phyloP scores from a whole-genome alignment of 208 protist species.

The Jaenimonas drosophilae region DNA sequence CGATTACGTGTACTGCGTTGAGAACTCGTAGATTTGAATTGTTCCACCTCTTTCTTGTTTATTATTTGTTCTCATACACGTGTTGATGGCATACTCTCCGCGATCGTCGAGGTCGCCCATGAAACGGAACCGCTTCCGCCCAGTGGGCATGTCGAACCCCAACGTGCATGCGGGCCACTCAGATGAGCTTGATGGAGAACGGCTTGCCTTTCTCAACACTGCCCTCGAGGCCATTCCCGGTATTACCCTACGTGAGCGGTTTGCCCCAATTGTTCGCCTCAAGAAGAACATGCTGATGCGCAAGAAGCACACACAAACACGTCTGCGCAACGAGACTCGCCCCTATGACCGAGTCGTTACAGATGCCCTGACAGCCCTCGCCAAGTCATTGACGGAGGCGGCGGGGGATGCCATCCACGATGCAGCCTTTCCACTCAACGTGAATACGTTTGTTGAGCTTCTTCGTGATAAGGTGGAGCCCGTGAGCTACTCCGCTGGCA shows the following conservation, averaged over 20 bases:
- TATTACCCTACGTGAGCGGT: conserved; percentile 46
- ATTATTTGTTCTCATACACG: too few relatives aligned
- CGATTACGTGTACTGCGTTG: too few relatives aligned
- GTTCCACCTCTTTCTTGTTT: too few relatives aligned
- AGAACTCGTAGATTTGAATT: too few relatives aligned
- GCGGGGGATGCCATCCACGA: conserved; percentile 30
- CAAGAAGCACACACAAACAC: conserved; percentile 17
- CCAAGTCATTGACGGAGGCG: conserved; percentile 34
- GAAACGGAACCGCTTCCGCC: too few relatives aligned
- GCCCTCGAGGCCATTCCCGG: conserved; percentile 61
- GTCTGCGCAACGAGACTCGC: conserved; percentile 7
- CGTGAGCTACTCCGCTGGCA: conserved; percentile 39
- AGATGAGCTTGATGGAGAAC: too few relatives aligned
- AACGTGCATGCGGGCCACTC: too few relatives aligned
- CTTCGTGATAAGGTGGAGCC: conserved; percentile 42
- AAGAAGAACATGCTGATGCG: conserved; percentile 30
- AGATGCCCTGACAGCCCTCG: conserved; percentile 31
- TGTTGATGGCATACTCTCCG: too few relatives aligned
- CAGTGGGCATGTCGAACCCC: too few relatives aligned
- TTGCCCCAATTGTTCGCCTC: conserved; percentile 58
- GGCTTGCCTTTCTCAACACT: conserved; percentile 75
- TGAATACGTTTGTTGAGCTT: conserved; percentile 24
- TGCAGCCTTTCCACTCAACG: conserved; percentile 33
- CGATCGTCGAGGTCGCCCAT: too few relatives aligned
- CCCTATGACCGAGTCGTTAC: conserved; percentile 18